These are phyloP conservation scores for Puccinia horiana DNA, from an alignment of 1,284 basidiomycete genomes.

Conservation along the genomic window DNA sequence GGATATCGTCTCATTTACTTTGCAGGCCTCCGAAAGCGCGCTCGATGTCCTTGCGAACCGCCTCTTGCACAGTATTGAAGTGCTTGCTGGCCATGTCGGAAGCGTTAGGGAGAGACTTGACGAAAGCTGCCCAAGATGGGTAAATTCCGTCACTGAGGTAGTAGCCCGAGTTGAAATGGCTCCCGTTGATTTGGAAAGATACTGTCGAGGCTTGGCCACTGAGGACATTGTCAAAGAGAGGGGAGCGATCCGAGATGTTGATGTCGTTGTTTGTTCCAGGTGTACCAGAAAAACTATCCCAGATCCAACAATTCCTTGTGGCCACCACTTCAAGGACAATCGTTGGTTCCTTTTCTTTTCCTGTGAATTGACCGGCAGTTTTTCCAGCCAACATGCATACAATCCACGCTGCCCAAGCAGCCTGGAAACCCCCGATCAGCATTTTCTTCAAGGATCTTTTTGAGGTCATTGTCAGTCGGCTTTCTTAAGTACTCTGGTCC, in stretches of 20 bases:
- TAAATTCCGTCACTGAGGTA: constrained; percentile 24
- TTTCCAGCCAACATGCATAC: constrained; percentile 20
- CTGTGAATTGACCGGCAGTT: background rate
- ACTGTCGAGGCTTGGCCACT: background rate
- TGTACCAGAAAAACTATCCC: constrained; percentile 7
- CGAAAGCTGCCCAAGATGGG: background rate
- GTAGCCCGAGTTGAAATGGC: background rate
- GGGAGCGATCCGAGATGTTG: background rate
- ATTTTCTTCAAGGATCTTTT: background rate
- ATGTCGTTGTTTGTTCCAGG: constrained; percentile 14
- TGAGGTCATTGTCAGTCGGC: background rate
- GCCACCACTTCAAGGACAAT: constrained; percentile 10
- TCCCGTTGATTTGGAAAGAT: background rate
- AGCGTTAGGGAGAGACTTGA: background rate
- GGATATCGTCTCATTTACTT: constrained; percentile 7
- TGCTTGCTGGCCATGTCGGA: background rate
- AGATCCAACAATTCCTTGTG: background rate
- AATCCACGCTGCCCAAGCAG: constrained; percentile 22
- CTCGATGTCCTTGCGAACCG: constrained; percentile 2
- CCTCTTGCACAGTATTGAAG: constrained; percentile 4
- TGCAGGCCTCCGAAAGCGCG: background rate
- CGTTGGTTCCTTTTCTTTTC: constrained; percentile 1
- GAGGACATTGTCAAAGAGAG: background rate
- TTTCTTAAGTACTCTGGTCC: background rate
- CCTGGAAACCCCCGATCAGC: constrained; percentile 14